Conservation (phyloP, 768 basidiomycete species). For the Coprinellus micaceus region DNA sequence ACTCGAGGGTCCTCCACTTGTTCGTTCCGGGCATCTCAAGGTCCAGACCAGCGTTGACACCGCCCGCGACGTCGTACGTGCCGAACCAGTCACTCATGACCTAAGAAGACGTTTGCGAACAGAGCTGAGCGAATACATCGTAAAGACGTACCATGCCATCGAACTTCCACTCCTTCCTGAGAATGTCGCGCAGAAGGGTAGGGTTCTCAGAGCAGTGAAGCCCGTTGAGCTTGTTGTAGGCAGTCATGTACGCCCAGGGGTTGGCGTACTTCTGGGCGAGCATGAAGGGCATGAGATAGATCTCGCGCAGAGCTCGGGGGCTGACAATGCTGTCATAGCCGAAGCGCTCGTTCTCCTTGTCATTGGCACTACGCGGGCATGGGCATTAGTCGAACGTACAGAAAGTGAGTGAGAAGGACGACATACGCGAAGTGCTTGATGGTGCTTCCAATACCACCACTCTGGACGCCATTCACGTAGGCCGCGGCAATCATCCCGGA, state of each 20-base stretch:
- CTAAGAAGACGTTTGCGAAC: constrained; percentile 17
- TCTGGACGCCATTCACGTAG: constrained; percentile 76
- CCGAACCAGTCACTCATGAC: constrained; percentile 88
- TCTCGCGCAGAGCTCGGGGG: constrained; percentile 64
- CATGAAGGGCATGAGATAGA: constrained; percentile 77
- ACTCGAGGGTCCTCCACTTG: constrained; percentile 72
- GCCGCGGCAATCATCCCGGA: constrained; percentile 68
- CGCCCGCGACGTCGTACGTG: constrained; percentile 58
- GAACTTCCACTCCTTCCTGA: constrained; percentile 70
- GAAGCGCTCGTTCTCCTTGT: constrained; percentile 76
- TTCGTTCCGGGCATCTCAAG: constrained; percentile 77
- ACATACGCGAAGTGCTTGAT: constrained; percentile 83
- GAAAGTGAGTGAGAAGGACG: neutral
- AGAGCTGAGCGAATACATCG: neutral
- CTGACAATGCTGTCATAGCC: constrained; percentile 65
- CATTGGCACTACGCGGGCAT: constrained; percentile 51
- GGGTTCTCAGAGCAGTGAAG: constrained; percentile 65
- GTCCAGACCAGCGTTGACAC: constrained; percentile 74
- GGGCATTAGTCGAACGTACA: neutral
- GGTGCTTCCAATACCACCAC: constrained; percentile 66
- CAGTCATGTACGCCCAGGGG: constrained; percentile 71
- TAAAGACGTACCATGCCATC: constrained; percentile 44
- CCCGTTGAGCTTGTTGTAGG: constrained; percentile 78
- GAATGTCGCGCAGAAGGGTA: constrained; percentile 53
- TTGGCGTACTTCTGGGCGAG: constrained; percentile 60